Conservation (phyloP, 495 filamentous ascomycete species). For the Hyaloscypha finlandica region DNA sequence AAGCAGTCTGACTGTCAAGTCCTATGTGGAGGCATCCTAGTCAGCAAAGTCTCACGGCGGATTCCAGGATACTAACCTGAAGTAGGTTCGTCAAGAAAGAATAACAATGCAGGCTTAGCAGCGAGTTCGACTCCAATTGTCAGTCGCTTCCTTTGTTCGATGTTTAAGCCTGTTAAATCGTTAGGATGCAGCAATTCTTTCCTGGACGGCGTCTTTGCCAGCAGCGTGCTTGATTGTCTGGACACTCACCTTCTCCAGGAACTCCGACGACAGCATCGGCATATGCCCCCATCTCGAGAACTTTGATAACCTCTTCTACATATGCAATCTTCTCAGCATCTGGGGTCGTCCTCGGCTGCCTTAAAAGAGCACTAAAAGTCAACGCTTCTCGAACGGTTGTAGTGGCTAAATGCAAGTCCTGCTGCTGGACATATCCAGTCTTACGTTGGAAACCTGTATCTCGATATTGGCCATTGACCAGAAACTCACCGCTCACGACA, state of each 20-base stretch:
- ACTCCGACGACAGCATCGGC: slow-evolving; percentile 77
- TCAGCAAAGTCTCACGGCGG: too few relatives aligned
- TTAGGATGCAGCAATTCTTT: too few relatives aligned
- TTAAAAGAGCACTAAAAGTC: slow-evolving; percentile 46
- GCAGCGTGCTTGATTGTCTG: too few relatives aligned
- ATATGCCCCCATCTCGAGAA: slow-evolving; percentile 80
- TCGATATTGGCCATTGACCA: slow-evolving; percentile 71
- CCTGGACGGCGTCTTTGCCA: too few relatives aligned
- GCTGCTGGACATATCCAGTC: slow-evolving; percentile 84
- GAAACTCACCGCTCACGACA: slow-evolving; percentile 65
- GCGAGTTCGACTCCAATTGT: slow-evolving; percentile 92
- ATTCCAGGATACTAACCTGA: too few relatives aligned
- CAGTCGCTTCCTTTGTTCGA: slow-evolving; percentile 80
- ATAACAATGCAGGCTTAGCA: slow-evolving; percentile 81
- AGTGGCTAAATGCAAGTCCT: slow-evolving; percentile 70
- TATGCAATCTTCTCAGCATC: slow-evolving; percentile 56
- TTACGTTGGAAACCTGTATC: slow-evolving; percentile 71
- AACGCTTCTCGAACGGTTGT: slow-evolving; percentile 49
- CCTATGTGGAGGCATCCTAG: too few relatives aligned
- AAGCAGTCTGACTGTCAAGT: slow-evolving; percentile 69
- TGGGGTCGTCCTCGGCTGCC: slow-evolving; percentile 39
- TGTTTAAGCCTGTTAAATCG: too few relatives aligned
- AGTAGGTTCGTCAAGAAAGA: slow-evolving; percentile 83
- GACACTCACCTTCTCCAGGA: slow-evolving; percentile 70
- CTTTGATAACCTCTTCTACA: slow-evolving; percentile 58